Evolutionary conservation across 768 basidiomycete species (phyloP), one percentile per base, ranked within the genome.

Genomic region (Serendipita sp.): DNA sequence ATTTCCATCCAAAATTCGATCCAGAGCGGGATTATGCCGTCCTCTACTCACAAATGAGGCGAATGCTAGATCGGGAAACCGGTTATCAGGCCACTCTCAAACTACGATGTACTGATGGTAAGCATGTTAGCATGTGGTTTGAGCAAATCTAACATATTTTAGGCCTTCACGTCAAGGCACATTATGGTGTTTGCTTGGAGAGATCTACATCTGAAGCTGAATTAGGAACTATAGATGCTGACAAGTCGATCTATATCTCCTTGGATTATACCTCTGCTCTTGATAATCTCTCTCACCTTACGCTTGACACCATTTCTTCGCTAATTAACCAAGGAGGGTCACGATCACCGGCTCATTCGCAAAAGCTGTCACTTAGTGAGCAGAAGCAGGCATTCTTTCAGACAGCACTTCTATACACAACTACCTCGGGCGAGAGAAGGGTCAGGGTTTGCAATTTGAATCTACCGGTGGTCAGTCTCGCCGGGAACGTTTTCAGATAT

Each of bases 1-100:
- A 88, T 75, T 95, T 86, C 76, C 88, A 94, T 70, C 96, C 95
- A 7, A 81, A 89, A n/a, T 99, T 91, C 72, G 80, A 86, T 63
- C 79, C 82, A 2, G 72, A 74, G 4, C 80, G 87, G 58, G 92
- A 96, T 71, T 79, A 78, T 5, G 70, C 76, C 5, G 76, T 83
- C 3, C 70, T 99, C 11, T 75, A 79, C n/a, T 86, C 85, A n/a
- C 89, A 97, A 69, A 71, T 98, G 23, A 78, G 78, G 64, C 79
- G 89, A 18, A 71, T 94, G 4, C 70, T 91, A 35, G 76, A 78
- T 2, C 79, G 91, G 30, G 84, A 81, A 68, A 85, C 86, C 7
- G 91, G 78, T 0, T 97, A 87, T 71, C 88, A 89, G 70, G 89
- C 87, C 67, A 80, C 82, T 2, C 79, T 93, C 75, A 80, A 87